Evolutionary conservation across 73 alveolate species (phyloP), one percentile per base, ranked within the genome.

Genomic region (Paramecium tetraurelia): DNA sequence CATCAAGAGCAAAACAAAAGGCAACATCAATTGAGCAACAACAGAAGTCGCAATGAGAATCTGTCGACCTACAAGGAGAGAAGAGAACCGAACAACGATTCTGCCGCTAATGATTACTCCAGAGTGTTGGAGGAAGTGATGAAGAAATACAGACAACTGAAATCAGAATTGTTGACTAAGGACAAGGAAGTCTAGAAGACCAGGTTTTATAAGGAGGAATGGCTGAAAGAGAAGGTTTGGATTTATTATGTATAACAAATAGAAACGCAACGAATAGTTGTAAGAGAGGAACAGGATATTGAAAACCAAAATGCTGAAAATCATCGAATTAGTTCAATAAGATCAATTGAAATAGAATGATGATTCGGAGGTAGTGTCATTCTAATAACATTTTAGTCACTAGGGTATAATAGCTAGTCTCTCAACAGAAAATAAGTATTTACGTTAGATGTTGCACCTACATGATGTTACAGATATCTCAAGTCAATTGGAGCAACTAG

Each of bases 121-220:
- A 80, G 24, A 24, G 90, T 80, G 2, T 35, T 80, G 24, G 90
- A 80, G 14, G 90, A 80, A 80, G 90, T 80, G 16, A 80, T 80
- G 90, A 80, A 80, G 7, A 80, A 80, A 21, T 80, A 44, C 48
- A 21, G 90, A 22, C 46, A 44, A 46, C 21, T 80, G 4, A 31
- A 80, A 80, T 80, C 20, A 2, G 90, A 80, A 80, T 80, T 80
- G 35, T 2, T 31, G 18, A 80, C 90, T 6, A 80, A 80, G 18
- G 90, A 80, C 7, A 80, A 80, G 16, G 90, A 80, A 35, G 72
- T 80, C 1, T 10, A 80, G 14, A 80, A 48, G 31, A 80, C 90
- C 7, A 59, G 53, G 8, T 43, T 44, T 63, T 80, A 80, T 31
- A 44, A 80, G 16, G 90, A 80, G 12, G 70, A 44, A 46, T 80